phyloP scores from a whole-genome alignment of 2,329 filamentous ascomycete genomes.

The Alternaria triticina region DNA sequence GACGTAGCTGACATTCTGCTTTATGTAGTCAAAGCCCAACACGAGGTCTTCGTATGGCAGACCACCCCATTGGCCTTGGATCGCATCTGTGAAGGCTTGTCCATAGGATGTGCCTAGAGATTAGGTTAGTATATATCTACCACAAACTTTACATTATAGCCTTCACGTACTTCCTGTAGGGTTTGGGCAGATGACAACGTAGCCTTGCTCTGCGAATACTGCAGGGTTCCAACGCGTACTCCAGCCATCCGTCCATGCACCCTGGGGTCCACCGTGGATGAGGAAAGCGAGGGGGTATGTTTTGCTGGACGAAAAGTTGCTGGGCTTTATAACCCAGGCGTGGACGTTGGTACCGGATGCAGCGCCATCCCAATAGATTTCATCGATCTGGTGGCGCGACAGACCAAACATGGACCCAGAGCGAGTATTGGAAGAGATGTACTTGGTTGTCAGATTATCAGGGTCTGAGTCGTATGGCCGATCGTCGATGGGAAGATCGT shows the following conservation, averaged over 20 bases:
- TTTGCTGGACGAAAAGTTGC: constrained; percentile 69
- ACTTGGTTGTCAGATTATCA: constrained; percentile 28
- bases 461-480: constrained; percentile 34
- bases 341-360: constrained; percentile 68
- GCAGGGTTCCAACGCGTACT: constrained; percentile 85
- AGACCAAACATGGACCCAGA: constrained; percentile 72
- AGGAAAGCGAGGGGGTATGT: constrained; percentile 81
- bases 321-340: constrained; percentile 70
- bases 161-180: constrained; percentile 73
- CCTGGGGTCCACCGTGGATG: constrained; percentile 84
- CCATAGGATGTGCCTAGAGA: constrained; percentile 68
- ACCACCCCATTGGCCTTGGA: constrained; percentile 82
- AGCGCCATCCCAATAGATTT: constrained; percentile 73
- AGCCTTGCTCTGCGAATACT: constrained; percentile 86
- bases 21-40: constrained; percentile 76
- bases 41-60: constrained; percentile 83
- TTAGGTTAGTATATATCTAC: not conserved
- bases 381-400: constrained; percentile 66
- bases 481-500: constrained; percentile 30
- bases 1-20: constrained; percentile 68
- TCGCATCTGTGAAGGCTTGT: constrained; percentile 76
- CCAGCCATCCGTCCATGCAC: constrained; percentile 77
- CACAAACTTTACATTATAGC: not conserved
- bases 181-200: constrained; percentile 81
- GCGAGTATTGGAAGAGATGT: constrained; percentile 69